Conservation (phyloP, 768 basidiomycete genomes). For the Panellus pusillus region DNA sequence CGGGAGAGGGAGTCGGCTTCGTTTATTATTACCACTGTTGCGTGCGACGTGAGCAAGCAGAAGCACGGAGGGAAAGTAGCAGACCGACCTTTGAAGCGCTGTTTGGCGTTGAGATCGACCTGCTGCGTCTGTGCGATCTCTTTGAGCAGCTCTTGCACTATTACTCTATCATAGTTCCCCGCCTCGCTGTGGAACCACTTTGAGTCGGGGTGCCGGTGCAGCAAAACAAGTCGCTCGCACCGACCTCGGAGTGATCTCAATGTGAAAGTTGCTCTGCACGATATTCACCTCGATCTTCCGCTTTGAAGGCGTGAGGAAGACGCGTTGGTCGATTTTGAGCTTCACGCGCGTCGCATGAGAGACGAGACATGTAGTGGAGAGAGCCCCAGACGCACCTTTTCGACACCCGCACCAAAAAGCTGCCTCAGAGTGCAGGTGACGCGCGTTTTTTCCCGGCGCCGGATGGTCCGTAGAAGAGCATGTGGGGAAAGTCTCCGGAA, state of each 20-base stretch:
- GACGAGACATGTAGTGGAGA: background rate
- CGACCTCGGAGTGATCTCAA: conserved; percentile 96
- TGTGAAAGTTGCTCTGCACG: conserved; percentile 96
- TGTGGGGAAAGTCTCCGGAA: conserved; percentile 94
- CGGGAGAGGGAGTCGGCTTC: conserved; percentile 94
- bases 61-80: background rate
- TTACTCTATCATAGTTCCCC: conserved; percentile 90
- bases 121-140: conserved; percentile 99
- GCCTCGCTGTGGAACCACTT: conserved; percentile 66
- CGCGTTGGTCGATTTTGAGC: conserved; percentile 97
- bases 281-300: conserved; percentile 95
- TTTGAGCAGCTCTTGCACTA: conserved; percentile 95
- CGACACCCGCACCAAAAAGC: conserved; percentile 87
- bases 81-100: conserved; percentile 87
- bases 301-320: conserved; percentile 92
- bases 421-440: conserved; percentile 88
- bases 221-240: conserved; percentile 15
- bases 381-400: conserved; percentile 63
- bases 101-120: conserved; percentile 92
- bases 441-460: conserved; percentile 97
- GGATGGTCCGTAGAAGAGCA: conserved; percentile 96
- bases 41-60: background rate
- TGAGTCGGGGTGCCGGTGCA: background rate
- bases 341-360: conserved; percentile 30
- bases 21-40: conserved; percentile 92